Conservation (phyloP, 1,284 basidiomycete genomes). For the Tilletia setariae region DNA sequence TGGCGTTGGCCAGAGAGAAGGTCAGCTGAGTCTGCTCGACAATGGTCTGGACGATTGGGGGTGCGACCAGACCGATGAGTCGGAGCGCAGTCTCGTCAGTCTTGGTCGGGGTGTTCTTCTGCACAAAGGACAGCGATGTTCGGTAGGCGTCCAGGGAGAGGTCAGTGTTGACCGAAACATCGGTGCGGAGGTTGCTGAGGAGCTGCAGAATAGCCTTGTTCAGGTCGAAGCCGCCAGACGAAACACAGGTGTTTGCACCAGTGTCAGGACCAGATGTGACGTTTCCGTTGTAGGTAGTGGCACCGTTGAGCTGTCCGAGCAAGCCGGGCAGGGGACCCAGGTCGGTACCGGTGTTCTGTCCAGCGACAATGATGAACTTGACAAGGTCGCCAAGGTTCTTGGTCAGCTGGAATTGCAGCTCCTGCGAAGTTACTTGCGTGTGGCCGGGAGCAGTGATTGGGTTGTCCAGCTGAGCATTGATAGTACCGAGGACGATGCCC, state of each 20-base stretch:
- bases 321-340: neutral
- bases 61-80: slow-evolving; percentile 63
- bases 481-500: slow-evolving; percentile 12
- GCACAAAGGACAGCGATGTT: slow-evolving; percentile 66
- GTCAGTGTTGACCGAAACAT: slow-evolving; percentile 56
- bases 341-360: neutral
- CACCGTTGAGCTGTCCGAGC: neutral
- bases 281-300: neutral
- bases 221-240: slow-evolving; percentile 49
- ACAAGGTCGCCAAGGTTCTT: neutral
- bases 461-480: slow-evolving; percentile 11
- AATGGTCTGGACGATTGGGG: slow-evolving; percentile 67
- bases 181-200: slow-evolving; percentile 63
- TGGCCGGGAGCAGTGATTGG: slow-evolving; percentile 16
- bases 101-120: slow-evolving; percentile 64
- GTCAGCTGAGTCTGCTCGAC: slow-evolving; percentile 64
- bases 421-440: neutral
- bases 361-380: neutral
- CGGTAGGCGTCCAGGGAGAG: slow-evolving; percentile 51
- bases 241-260: neutral
- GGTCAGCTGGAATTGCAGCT: slow-evolving; percentile 12
- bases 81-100: slow-evolving; percentile 67
- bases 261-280: neutral
- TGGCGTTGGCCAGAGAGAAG: slow-evolving; percentile 66
- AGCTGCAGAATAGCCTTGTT: slow-evolving; percentile 65